Percentiles rank a stretch among this genome's conserved stretches.
These are phyloP conservation scores for Geotrichum phurueaensis DNA, from an alignment of 1,139 yeast species.

Conservation along the genomic window DNA sequence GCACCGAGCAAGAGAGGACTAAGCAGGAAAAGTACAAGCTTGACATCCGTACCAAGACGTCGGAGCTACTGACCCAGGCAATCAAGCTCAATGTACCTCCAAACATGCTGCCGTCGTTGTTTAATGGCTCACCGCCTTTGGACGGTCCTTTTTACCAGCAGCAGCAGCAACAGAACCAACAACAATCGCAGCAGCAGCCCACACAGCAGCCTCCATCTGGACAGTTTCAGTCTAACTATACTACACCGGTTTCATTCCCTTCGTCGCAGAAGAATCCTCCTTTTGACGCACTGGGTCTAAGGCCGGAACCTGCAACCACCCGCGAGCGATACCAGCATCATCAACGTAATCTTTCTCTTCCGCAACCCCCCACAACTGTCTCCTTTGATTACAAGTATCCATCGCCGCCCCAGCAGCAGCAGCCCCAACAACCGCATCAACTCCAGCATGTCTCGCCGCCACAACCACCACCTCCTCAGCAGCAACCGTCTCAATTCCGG, in stretches of 20 bases:
- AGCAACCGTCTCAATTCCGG: constrained; percentile 12
- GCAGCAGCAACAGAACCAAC: constrained; percentile 2
- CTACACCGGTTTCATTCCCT: neutral
- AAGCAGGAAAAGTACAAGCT: constrained; percentile 71
- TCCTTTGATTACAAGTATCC: constrained; percentile 21
- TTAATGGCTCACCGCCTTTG: constrained; percentile 28
- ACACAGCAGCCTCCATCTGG: neutral
- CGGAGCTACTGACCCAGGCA: constrained; percentile 60
- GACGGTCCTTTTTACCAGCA: neutral
- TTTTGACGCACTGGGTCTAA: constrained; percentile 14
- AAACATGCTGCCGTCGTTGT: constrained; percentile 58
- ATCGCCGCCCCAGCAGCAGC: constrained; percentile 22
- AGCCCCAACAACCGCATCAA: constrained; percentile 19
- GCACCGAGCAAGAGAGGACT: constrained; percentile 75
- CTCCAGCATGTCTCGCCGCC: constrained; percentile 13
- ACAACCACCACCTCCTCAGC: constrained; percentile 6
- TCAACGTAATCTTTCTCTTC: constrained; percentile 27
- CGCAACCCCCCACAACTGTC: constrained; percentile 24
- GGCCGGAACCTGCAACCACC: constrained; percentile 9
- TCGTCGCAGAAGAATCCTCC: constrained; percentile 13
- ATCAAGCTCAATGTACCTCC: constrained; percentile 61
- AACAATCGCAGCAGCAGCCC: neutral
- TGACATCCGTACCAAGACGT: constrained; percentile 55
- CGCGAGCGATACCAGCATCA: constrained; percentile 25
- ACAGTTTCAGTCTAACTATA: neutral